These are phyloP conservation scores for Exophiala spinifera DNA, from an alignment of 2,329 filamentous ascomycete genomes.

Conservation along the genomic window DNA sequence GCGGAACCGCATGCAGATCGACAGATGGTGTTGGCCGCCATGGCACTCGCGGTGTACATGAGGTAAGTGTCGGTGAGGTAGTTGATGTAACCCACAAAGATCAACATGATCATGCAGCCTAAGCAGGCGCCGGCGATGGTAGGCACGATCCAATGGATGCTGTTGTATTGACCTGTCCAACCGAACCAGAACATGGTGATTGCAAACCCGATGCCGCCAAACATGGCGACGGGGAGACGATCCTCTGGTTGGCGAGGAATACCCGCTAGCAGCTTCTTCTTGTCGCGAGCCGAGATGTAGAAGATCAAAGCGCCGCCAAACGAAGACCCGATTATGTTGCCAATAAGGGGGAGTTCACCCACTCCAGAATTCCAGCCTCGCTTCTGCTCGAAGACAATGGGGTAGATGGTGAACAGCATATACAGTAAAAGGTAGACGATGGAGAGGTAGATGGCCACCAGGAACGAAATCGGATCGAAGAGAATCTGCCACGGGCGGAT, in stretches of 20 bases:
- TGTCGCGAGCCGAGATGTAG: conserved; percentile 16
- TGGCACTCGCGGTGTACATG: conserved; percentile 43
- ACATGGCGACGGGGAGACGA: conserved; percentile 50
- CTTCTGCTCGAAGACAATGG: conserved; percentile 47
- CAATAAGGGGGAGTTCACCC: conserved; percentile 50
- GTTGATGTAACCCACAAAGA: conserved; percentile 42
- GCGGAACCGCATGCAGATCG: conserved; percentile 47
- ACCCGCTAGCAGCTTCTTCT: conserved; percentile 21
- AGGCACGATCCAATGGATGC: conserved; percentile 48
- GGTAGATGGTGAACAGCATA: conserved; percentile 60
- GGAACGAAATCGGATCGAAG: conserved; percentile 50
- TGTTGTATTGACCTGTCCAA: conserved; percentile 52
- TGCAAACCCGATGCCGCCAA: conserved; percentile 53
- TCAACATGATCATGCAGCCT: conserved; percentile 39
- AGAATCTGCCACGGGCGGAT: conserved; percentile 49
- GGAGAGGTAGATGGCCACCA: conserved; percentile 47
- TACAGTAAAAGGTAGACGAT: conserved; percentile 53
- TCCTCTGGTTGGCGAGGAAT: conserved; percentile 32
- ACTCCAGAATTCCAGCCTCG: conserved; percentile 49
- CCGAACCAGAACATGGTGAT: conserved; percentile 60
- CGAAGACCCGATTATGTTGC: conserved; percentile 49
- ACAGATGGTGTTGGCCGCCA: conserved; percentile 47
- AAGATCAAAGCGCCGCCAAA: conserved; percentile 39
- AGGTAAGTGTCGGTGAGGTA: conserved; percentile 46
- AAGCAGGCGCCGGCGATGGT: conserved; percentile 46